phyloP scores from a whole-genome alignment of 2,329 filamentous ascomycete genomes.

The Teratosphaeria pseudoeucalypti region DNA sequence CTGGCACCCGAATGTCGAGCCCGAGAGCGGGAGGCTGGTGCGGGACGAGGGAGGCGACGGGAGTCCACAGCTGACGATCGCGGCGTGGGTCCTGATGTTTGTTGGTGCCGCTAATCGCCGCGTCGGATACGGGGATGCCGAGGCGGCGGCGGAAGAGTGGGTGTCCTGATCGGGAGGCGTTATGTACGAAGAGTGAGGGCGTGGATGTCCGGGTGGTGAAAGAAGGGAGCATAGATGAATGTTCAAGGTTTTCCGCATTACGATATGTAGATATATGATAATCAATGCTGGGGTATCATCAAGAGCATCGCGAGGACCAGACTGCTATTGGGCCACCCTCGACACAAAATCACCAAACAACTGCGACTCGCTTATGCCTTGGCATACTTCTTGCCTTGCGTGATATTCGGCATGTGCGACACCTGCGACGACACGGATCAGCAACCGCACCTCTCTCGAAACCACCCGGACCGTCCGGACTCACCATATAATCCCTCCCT shows the following conservation, averaged over 20 bases:
- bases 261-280: not conserved
- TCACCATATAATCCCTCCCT: conserved; percentile 20
- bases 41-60: not conserved
- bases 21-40: not conserved
- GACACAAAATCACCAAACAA: not conserved
- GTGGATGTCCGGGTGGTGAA: not conserved
- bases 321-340: not conserved
- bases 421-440: conserved; percentile 16
- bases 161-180: not conserved
- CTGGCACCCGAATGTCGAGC: not conserved
- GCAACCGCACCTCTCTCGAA: not conserved
- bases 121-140: not conserved
- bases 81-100: not conserved
- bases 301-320: not conserved
- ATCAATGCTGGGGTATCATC: not conserved
- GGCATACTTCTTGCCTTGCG: conserved; percentile 19
- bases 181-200: not conserved
- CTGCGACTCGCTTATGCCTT: conserved; percentile 9
- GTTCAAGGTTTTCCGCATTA: not conserved
- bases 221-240: not conserved
- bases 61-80: not conserved
- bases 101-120: not conserved
- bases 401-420: conserved; percentile 16
- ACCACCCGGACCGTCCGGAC: not conserved
- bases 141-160: not conserved